Evolutionary conservation across 192 early-diverging fungal species (phyloP), one percentile per base, ranked within the genome.

Genomic region (Dissophora globulifera): DNA sequence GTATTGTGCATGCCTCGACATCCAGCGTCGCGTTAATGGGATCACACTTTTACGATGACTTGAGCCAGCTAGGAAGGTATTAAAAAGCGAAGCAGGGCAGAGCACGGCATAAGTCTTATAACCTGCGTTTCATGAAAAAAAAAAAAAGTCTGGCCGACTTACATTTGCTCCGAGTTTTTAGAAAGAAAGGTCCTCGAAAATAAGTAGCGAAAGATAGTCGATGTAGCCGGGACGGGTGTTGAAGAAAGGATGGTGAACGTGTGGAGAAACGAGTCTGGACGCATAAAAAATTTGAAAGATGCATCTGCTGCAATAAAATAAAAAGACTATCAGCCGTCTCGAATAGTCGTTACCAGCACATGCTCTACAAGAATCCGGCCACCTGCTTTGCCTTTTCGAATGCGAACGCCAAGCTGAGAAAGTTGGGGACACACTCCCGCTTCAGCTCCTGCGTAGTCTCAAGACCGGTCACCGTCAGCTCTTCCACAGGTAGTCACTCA

Each of bases 201-300:
- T 11, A 75, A 55, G 35, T 81, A 69, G 8, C 65, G 56, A 12
- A 79, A 43, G 20, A 91, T 61, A 7, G 81, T 78, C 16, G 79
- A 62, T 2, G 88, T 27, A 0, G 96, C 93, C 22, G 95, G 78
- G 11, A 88, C 42, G 60, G 97, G 91, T 17, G 94, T 88, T 16
- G 94, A 78, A 0, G 98, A 97, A 17, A 99, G 69, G 47, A 98
- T 95, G 0, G 98, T 96, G 69, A 98, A 96, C 1, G 93, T 92
- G 63, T 96, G 93, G 6, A 99, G 78, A 61, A 99, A 95, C 15
- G 97, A 94, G 69, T 99, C 98, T 32, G 97, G 79, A 58, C 95
- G 96, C 9, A 98, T 91, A 27, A 94, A 79, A 31, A 90, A 91
- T 16, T 97, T 97, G 84, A 98, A 25, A 87, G 83, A 85, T 98